A percentile compares a stretch with the other conserved stretches of the same genome.
Evolutionary conservation across 1,284 basidiomycete species (phyloP).

Genomic region (Ustanciosporium gigantosporum): DNA sequence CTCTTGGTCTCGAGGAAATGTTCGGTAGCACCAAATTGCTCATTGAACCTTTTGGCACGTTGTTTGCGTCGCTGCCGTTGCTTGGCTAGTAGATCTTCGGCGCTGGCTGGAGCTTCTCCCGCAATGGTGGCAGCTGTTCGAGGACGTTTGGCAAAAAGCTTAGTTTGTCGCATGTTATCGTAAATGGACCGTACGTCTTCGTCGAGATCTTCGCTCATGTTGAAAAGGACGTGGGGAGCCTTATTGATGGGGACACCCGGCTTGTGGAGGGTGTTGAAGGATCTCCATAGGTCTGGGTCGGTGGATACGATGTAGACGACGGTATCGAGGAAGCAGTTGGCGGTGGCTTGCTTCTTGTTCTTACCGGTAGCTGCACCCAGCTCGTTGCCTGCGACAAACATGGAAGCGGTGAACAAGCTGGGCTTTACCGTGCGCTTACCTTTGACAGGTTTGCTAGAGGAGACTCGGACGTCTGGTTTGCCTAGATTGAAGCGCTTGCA

Average conservation of each 20-base stretch:
- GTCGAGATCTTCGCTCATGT: slow-evolving; percentile 72
- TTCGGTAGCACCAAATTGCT: slow-evolving; percentile 42
- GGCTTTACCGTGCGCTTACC: slow-evolving; percentile 16
- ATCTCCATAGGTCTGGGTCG: slow-evolving; percentile 78
- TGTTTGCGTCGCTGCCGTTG: slow-evolving; percentile 25
- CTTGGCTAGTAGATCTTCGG: slow-evolving; percentile 40
- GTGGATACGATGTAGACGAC: slow-evolving; percentile 81
- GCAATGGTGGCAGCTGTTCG: slow-evolving; percentile 26
- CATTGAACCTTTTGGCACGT: slow-evolving; percentile 24
- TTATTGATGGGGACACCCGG: slow-evolving; percentile 64
- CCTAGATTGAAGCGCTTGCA: slow-evolving; percentile 79
- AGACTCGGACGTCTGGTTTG: slow-evolving; percentile 71
- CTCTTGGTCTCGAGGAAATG: slow-evolving; percentile 67
- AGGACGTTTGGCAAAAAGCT: slow-evolving; percentile 57
- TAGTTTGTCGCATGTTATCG: slow-evolving; percentile 67
- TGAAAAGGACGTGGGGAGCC: slow-evolving; percentile 74
- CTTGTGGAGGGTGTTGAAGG: slow-evolving; percentile 65
- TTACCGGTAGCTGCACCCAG: slow-evolving; percentile 76
- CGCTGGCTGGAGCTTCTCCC: slow-evolving; percentile 45
- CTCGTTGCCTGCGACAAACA: slow-evolving; percentile 76
- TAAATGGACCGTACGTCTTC: slow-evolving; percentile 75
- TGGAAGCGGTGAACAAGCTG: slow-evolving; percentile 65
- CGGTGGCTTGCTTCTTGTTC: slow-evolving; percentile 76
- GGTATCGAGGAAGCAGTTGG: slow-evolving; percentile 83
- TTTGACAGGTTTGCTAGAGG: slow-evolving; percentile 17